These are phyloP conservation scores for Nemania diffusa DNA, from an alignment of 2,329 filamentous ascomycete genomes.

Conservation along the genomic window DNA sequence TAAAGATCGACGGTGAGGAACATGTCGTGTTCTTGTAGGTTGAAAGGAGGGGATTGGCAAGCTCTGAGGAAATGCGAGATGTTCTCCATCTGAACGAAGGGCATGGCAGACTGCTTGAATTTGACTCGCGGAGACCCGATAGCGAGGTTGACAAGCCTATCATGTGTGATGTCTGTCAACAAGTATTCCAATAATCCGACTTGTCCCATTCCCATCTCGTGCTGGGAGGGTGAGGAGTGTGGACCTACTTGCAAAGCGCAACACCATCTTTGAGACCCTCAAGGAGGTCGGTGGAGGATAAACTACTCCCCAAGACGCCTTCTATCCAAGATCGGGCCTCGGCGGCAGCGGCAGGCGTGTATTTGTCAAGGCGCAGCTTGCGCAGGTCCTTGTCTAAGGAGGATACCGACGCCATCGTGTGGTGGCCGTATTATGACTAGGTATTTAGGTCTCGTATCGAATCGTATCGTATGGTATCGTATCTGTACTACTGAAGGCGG, in stretches of 20 bases:
- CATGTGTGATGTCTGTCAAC: conserved; percentile 4
- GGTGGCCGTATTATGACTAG: conserved; percentile 1
- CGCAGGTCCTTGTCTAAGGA: conserved; percentile 96
- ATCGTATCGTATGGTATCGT: no score
- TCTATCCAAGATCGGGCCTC: conserved; percentile 91
- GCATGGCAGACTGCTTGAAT: conserved; percentile 93
- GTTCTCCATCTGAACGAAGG: conserved; percentile 99
- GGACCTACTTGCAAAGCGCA: conserved; percentile 84
- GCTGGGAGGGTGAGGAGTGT: conserved; percentile 6
- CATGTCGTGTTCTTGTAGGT: conserved; percentile 90
- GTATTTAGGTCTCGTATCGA: background rate
- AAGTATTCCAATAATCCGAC: conserved; percentile 10
- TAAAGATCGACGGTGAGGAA: conserved; percentile 98
- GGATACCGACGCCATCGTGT: conserved; percentile 86
- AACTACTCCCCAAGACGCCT: conserved; percentile 75
- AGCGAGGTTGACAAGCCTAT: conserved; percentile 83
- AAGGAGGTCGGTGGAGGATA: conserved; percentile 80
- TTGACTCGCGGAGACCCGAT: conserved; percentile 81
- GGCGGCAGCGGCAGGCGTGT: conserved; percentile 88
- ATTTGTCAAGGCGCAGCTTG: conserved; percentile 90
- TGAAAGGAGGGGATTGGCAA: conserved; percentile 85
- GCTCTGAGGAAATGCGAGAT: conserved; percentile 94
- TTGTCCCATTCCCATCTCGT: background rate
- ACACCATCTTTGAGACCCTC: conserved; percentile 91
- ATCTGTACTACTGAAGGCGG: no score